phyloP scores from a whole-genome alignment of 2,329 filamentous ascomycete genomes.

The Verticillium tricorpus region DNA sequence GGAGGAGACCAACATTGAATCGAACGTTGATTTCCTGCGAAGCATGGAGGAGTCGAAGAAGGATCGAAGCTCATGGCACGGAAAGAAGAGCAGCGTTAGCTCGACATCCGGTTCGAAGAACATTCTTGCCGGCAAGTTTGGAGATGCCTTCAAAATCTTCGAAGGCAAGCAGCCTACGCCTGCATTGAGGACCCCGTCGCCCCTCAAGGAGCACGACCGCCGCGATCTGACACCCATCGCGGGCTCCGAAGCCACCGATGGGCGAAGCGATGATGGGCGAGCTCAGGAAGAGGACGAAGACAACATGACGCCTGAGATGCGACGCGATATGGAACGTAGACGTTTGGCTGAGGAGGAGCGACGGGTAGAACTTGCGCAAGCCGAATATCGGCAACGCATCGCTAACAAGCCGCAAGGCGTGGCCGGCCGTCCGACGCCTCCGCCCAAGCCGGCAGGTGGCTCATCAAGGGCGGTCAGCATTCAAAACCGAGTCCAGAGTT shows the following conservation, averaged over 20 bases:
- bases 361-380: slow-evolving; percentile 81
- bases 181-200: slow-evolving; percentile 41
- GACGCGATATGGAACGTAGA: slow-evolving; percentile 80
- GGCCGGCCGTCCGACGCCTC: slow-evolving; percentile 31
- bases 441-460: slow-evolving; percentile 53
- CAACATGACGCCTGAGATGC: slow-evolving; percentile 78
- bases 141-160: slow-evolving; percentile 89
- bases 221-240: slow-evolving; percentile 64
- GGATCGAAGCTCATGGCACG: slow-evolving; percentile 49
- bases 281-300: slow-evolving; percentile 61
- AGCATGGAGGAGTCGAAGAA: slow-evolving; percentile 66
- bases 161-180: slow-evolving; percentile 51
- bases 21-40: slow-evolving; percentile 78
- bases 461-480: slow-evolving; percentile 73
- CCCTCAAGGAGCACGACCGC: slow-evolving; percentile 41
- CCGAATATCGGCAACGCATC: slow-evolving; percentile 77
- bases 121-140: slow-evolving; percentile 82
- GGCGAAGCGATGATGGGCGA: slow-evolving; percentile 62
- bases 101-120: slow-evolving; percentile 72
- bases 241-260: slow-evolving; percentile 69
- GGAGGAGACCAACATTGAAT: slow-evolving; percentile 65
- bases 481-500: slow-evolving; percentile 81
- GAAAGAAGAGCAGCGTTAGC: slow-evolving; percentile 70
- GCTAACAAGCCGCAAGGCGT: slow-evolving; percentile 44
- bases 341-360: slow-evolving; percentile 83